These are phyloP conservation scores for Podospora comata DNA, from an alignment of 495 filamentous ascomycete genomes.

Conservation along the genomic window DNA sequence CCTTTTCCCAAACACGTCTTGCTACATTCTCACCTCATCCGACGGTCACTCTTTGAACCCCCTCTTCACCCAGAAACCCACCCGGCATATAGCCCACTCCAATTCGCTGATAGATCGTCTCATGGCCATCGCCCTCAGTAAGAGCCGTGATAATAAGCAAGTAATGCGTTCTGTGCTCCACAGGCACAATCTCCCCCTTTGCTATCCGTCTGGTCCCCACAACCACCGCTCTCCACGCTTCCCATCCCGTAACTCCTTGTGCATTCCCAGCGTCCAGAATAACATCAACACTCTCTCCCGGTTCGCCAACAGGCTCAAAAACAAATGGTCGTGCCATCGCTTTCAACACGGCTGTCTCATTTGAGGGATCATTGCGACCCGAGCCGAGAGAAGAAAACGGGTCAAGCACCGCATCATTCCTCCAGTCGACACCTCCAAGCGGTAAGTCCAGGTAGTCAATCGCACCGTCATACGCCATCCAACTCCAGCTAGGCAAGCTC, in stretches of 20 bases:
- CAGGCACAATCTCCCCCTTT: neutral
- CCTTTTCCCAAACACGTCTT: no score
- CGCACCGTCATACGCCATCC: conserved; percentile 15
- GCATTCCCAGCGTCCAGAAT: neutral
- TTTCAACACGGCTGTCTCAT: neutral
- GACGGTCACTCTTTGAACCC: no score
- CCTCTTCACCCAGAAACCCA: neutral
- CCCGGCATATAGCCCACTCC: neutral
- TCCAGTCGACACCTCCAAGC: conserved; percentile 9
- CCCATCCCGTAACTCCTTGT: no score
- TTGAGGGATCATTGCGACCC: no score
- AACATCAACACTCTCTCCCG: neutral
- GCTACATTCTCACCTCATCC: no score
- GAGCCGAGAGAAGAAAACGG: neutral
- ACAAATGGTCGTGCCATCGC: neutral
- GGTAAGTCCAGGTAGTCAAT: conserved; percentile 4
- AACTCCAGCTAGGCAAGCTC: conserved; percentile 12
- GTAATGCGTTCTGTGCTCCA: neutral
- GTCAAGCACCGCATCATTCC: neutral
- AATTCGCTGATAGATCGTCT: neutral
- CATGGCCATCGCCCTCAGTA: neutral
- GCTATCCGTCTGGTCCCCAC: neutral
- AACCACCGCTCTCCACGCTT: neutral
- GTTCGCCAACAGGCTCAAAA: neutral
- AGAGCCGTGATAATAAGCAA: neutral